phyloP scores from a whole-genome alignment of 2,329 filamentous ascomycete genomes.

The Colletotrichum liaoningense region DNA sequence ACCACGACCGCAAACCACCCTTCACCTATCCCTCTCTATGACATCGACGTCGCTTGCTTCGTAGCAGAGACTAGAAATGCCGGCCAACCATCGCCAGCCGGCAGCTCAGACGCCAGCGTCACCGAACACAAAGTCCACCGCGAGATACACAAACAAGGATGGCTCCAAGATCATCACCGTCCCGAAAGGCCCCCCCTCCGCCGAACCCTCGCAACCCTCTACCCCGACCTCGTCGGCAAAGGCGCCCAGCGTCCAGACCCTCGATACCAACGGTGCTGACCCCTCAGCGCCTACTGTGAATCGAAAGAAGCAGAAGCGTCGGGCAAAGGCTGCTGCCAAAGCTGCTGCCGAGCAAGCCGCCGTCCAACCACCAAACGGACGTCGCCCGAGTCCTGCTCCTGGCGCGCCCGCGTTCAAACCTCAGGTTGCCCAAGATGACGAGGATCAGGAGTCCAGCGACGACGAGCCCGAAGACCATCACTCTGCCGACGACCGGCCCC shows the following conservation, averaged over 20 bases:
- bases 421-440: constrained; percentile 57
- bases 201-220: constrained; percentile 66
- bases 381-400: constrained; percentile 50
- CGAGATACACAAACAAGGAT: constrained; percentile 76
- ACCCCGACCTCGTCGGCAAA: constrained; percentile 57
- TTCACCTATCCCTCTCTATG: constrained; percentile 47
- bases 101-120: constrained; percentile 62
- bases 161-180: constrained; percentile 77
- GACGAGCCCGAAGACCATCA: constrained; percentile 61
- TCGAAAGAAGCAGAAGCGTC: constrained; percentile 94
- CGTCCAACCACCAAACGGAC: constrained; percentile 51
- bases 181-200: constrained; percentile 63
- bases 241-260: constrained; percentile 42
- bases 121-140: constrained; percentile 62
- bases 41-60: constrained; percentile 46
- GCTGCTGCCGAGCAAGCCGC: constrained; percentile 56
- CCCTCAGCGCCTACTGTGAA: constrained; percentile 70
- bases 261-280: constrained; percentile 39
- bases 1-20: constrained; percentile 21
- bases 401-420: constrained; percentile 41
- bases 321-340: constrained; percentile 84
- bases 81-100: constrained; percentile 64
- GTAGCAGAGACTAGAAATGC: constrained; percentile 55
- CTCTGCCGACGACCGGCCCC: constrained; percentile 48
- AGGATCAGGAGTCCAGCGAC: constrained; percentile 67